Evolutionary conservation across 129 eudicot genomes (phyloP).

Genomic region (Pittosporum tobira): DNA sequence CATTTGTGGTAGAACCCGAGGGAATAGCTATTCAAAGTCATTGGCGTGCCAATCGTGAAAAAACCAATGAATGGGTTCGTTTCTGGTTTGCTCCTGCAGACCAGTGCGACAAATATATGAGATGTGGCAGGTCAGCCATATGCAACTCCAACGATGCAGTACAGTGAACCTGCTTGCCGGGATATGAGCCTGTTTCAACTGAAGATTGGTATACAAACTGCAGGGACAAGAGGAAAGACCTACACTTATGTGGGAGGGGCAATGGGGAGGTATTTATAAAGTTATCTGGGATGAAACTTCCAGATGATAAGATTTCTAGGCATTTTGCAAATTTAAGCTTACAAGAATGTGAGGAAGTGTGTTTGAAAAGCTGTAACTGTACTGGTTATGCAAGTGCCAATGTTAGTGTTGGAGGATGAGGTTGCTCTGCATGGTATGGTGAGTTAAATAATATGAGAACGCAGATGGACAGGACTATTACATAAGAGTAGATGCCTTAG

Average conservation of each 20-base stretch:
- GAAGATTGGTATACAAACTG: constrained; percentile 5
- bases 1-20: not conserved
- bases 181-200: not conserved
- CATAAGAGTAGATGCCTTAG: constrained; percentile 6
- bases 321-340: constrained; percentile 6
- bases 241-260: constrained; percentile 6
- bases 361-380: constrained; percentile 14
- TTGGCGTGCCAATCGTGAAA: not conserved
- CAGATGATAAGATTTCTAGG: constrained; percentile 8
- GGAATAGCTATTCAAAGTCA: not conserved
- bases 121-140: constrained; percentile 5
- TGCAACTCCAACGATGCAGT: constrained; percentile 4
- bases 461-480: constrained; percentile 14
- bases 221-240: not conserved
- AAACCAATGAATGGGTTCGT: not conserved
- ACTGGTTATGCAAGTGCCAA: constrained; percentile 10
- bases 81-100: constrained; percentile 7
- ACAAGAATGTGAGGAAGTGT: not conserved
- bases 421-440: constrained; percentile 17
- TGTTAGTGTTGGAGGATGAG: constrained; percentile 7
- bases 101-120: constrained; percentile 6
- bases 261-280: constrained; percentile 12
- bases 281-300: constrained; percentile 3
- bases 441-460: constrained; percentile 9
- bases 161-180: constrained; percentile 9